Percentiles rank a stretch among this genome's conserved stretches.
These are phyloP conservation scores for Prillingera fragicola DNA, from an alignment of 1,284 basidiomycete genomes.

Conservation along the genomic window DNA sequence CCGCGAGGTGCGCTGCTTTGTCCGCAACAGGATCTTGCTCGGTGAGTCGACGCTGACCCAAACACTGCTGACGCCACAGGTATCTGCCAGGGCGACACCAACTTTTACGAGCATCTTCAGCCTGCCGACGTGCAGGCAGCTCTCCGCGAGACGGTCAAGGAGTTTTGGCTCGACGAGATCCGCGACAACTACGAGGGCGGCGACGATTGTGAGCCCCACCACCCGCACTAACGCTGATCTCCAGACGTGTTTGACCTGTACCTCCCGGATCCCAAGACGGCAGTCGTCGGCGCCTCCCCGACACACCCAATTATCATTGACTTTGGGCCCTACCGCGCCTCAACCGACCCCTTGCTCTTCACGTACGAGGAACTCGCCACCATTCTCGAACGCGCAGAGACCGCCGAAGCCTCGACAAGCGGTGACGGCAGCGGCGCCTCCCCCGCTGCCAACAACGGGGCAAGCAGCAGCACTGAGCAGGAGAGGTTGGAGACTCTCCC, in stretches of 20 bases:
- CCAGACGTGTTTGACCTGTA: slow-evolving; percentile 82
- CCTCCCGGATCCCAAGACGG: slow-evolving; percentile 68
- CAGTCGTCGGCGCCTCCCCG: too few species aligned
- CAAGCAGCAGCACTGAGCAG: not conserved
- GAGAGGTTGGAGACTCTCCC: too few species aligned
- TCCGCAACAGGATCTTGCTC: slow-evolving; percentile 51
- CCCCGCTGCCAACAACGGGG: not conserved
- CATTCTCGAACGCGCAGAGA: slow-evolving; percentile 4
- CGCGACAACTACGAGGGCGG: slow-evolving; percentile 57
- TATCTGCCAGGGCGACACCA: slow-evolving; percentile 82
- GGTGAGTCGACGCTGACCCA: slow-evolving; percentile 1
- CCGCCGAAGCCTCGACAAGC: too few species aligned
- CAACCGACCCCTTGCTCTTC: slow-evolving; percentile 83
- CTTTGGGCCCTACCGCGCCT: slow-evolving; percentile 79
- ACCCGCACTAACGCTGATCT: not conserved
- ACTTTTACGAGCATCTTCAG: slow-evolving; percentile 82
- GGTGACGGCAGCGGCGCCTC: not conserved
- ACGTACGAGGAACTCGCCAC: slow-evolving; percentile 67
- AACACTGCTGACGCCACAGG: slow-evolving; percentile 50
- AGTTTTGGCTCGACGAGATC: slow-evolving; percentile 67
- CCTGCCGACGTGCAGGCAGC: slow-evolving; percentile 55
- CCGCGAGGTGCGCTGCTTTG: slow-evolving; percentile 82
- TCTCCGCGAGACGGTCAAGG: slow-evolving; percentile 55
- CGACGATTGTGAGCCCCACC: slow-evolving; percentile 60
- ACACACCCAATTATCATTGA: slow-evolving; percentile 84